Base-by-base conservation (phyloP, 2,329 filamentous ascomycete species). In the Knufia petricola region DNA sequence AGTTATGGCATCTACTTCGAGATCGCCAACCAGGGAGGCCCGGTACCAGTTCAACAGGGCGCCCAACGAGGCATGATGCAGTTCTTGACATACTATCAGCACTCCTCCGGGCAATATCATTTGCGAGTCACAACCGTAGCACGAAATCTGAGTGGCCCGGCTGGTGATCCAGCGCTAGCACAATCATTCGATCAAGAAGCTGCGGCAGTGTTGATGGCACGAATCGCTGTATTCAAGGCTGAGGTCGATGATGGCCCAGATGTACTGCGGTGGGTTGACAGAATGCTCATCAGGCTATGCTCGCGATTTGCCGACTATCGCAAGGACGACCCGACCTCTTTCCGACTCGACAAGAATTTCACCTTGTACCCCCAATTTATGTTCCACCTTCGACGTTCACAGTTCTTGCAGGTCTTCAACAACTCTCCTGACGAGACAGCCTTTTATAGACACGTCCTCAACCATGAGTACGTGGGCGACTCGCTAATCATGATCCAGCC, bases 231-330 rank as follows among this genome's bases (percentile, higher is more conserved):
- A 42, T 98, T 95, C 76, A 98, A 96, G 72, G 89, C 92, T 1
- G 92, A 98, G 64, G 89, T 96, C 21, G 92, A 98, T 59, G 92
- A 98, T 63, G 92, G 92, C 0, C 92, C 92, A n/a, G 92, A 98
- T 66, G 90, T 98, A 21, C 76, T 98, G 49, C 81, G 92, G 63
- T 98, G 92, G 92, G 92, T 98, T 20, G 92, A 98, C 63, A 81
- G 92, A 57, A 98, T 98, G 92, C 79, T 98, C 51, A 98, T 98
- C 65, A 79, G 92, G 47, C 76, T 98, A 21, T 98, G 92, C 73
- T 94, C 90, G 36, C 81, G 90, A 58, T 98, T 98, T 64, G 92
- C 92, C 23, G 92, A 98, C 67, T 98, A 98, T 66, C 79, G 92
- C 54, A 98, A 98, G 69, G 92, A 98, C 64, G 92, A 98, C 60